A percentile compares a stretch with the other conserved stretches of the same genome.
phyloP scores from a whole-genome alignment of 805 yeast species.

The Metschnikowia kunwiensis region DNA sequence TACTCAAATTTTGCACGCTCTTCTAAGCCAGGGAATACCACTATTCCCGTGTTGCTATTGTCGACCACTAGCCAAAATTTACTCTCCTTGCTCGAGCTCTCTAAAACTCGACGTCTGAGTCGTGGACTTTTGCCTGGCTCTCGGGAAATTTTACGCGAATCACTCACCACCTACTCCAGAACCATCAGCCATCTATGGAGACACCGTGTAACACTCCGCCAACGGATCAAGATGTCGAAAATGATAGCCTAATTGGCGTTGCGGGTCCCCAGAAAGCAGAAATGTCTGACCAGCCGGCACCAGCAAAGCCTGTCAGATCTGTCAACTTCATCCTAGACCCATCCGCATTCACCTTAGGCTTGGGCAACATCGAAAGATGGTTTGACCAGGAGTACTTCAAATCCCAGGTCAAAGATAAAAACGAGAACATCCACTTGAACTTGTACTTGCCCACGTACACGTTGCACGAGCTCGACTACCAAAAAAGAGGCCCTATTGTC shows the following conservation, averaged over 20 bases:
- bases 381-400: slow-evolving; percentile 36
- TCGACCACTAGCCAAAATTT: too few relatives aligned
- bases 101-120: too few relatives aligned
- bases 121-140: too few relatives aligned
- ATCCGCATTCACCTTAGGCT: slow-evolving; percentile 63
- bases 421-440: slow-evolving; percentile 25
- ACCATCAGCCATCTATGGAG: slow-evolving; percentile 12
- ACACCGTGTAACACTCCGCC: slow-evolving; percentile 4
- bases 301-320: slow-evolving; percentile 2
- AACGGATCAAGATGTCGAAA: slow-evolving; percentile 8
- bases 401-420: slow-evolving; percentile 21
- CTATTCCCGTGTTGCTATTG: too few relatives aligned
- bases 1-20: too few relatives aligned
- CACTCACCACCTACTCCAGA: not conserved
- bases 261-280: not conserved
- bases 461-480: slow-evolving; percentile 23
- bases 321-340: slow-evolving; percentile 58
- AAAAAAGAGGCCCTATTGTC: slow-evolving; percentile 46
- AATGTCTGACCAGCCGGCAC: not conserved
- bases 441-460: slow-evolving; percentile 52
- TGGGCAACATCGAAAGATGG: slow-evolving; percentile 69
- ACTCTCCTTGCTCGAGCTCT: too few relatives aligned
- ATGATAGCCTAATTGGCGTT: slow-evolving; percentile 1
- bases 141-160: slow-evolving; percentile 6
- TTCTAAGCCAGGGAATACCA: too few relatives aligned